Base-by-base conservation (phyloP, 2,329 filamentous ascomycete genomes). In the Hypomyces perniciosus region DNA sequence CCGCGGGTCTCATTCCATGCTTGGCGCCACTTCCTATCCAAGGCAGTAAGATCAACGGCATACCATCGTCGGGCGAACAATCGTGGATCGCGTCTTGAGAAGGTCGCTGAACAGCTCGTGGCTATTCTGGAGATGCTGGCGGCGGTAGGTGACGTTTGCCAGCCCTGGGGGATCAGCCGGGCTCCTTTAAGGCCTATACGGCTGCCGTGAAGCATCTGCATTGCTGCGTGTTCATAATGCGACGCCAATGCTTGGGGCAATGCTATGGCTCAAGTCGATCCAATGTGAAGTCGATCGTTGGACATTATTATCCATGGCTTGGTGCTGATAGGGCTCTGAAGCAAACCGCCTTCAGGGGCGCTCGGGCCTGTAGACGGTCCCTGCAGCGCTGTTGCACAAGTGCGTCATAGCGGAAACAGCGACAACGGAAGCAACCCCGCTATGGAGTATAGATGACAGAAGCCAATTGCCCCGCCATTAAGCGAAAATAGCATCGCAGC, bases 21-120 rank as follows among this genome's bases (percentile, higher is more conserved):
- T 39, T 68, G 62, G 3, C 73, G 74, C 79, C 79, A 82, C 67
- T 80, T 80, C 47, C 65, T 51, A 49, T 71, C 67, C 20, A 81
- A 62, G 4, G 71, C 66, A 8, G 65, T 67, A 20, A 81, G 66
- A 54, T 81, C 68, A 45, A 81, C 62, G 13, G 72, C 68, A 44
- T 73, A 74, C 52, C 59, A 63, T 56, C 70, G 62, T 55, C 56
- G 61, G 37, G 29, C 5, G 30, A 42, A 26, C 10, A 34, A 41
- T 41, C 43, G 52, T 12, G 48, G 52, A 30, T 54, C 48, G 30
- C 44, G 51, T 39, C 43, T 30, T 20, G 43, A 9, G 46, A 53
- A 35, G 13, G 51, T 47, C 12, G 47, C 31, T 31, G 52, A 40
- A 34, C 39, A 28, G 37, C 34, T 45, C 43, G 44, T 50, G 41